These are phyloP conservation scores for Sarocladiaceae sp. DNA, from an alignment of 2,329 filamentous ascomycete species.

Conservation along the genomic window DNA sequence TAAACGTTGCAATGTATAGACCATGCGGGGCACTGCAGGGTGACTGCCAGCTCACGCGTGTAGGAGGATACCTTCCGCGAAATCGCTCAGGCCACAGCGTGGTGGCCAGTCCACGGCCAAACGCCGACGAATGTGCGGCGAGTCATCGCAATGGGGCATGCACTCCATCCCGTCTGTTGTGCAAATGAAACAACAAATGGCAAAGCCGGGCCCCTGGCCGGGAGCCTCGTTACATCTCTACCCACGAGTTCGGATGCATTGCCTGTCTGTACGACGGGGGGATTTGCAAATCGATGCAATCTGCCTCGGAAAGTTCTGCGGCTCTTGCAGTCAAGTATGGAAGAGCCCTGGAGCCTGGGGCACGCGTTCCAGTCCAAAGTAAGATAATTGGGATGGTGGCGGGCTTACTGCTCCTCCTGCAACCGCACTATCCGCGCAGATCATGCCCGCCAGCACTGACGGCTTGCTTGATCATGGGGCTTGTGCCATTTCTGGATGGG, in stretches of 20 bases:
- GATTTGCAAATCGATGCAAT: background rate
- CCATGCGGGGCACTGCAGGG: background rate
- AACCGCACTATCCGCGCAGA: conserved; percentile 10
- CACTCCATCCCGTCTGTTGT: conserved; percentile 1
- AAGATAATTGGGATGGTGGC: too few relatives aligned
- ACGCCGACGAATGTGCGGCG: conserved; percentile 2
- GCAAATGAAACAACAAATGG: conserved; percentile 9
- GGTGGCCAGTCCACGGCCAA: background rate
- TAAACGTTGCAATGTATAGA: too few relatives aligned
- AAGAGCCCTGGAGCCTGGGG: too few relatives aligned
- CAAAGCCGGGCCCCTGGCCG: background rate
- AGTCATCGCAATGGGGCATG: conserved; percentile 7
- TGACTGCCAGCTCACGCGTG: background rate
- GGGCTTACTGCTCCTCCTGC: conserved; percentile 7
- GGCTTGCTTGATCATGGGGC: conserved; percentile 6
- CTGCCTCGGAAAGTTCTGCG: background rate
- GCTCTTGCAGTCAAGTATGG: too few relatives aligned
- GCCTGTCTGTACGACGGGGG: background rate
- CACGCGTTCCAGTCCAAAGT: too few relatives aligned
- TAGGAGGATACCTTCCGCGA: background rate
- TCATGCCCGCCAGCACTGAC: conserved; percentile 6
- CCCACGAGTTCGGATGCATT: background rate
- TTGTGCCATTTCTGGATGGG: background rate
- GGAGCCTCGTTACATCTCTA: background rate
- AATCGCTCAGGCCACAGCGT: background rate